Conservation (phyloP, 306 rosid genomes). For the Quercus mongolica region DNA sequence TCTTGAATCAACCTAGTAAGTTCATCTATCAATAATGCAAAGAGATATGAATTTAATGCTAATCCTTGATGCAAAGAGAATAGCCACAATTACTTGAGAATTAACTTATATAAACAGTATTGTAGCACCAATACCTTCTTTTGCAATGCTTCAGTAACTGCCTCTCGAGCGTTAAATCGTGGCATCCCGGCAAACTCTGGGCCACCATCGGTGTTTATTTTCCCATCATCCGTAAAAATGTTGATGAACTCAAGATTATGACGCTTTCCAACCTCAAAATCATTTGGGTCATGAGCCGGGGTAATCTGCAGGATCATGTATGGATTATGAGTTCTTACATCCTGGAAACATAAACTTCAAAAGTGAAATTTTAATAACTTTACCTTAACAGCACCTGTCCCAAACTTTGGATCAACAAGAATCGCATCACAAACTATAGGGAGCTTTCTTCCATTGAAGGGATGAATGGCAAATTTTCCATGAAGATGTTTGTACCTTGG, state of each 20-base stretch:
- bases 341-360: neutral
- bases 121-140: slow-evolving; percentile 62
- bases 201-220: slow-evolving; percentile 87
- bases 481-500: slow-evolving; percentile 66
- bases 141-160: slow-evolving; percentile 63
- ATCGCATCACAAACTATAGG: slow-evolving; percentile 78
- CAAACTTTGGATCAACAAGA: slow-evolving; percentile 88
- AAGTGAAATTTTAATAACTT: slow-evolving; percentile 12
- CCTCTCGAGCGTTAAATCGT: slow-evolving; percentile 79
- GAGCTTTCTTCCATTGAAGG: slow-evolving; percentile 80
- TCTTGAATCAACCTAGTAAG: no score
- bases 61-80: no score
- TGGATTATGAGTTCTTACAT: neutral
- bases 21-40: no score
- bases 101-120: slow-evolving; percentile 4
- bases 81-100: slow-evolving; percentile 7
- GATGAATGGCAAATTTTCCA: slow-evolving; percentile 87
- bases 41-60: no score
- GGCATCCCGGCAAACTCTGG: slow-evolving; percentile 80
- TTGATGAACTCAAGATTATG: slow-evolving; percentile 80
- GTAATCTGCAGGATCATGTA: slow-evolving; percentile 61
- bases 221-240: slow-evolving; percentile 84
- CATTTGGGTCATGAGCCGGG: slow-evolving; percentile 99
- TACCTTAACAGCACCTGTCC: slow-evolving; percentile 99
- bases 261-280: slow-evolving; percentile 88